Evolutionary conservation across 2,329 filamentous ascomycete species (phyloP).

Genomic region (Plectosphaerella plurivora): DNA sequence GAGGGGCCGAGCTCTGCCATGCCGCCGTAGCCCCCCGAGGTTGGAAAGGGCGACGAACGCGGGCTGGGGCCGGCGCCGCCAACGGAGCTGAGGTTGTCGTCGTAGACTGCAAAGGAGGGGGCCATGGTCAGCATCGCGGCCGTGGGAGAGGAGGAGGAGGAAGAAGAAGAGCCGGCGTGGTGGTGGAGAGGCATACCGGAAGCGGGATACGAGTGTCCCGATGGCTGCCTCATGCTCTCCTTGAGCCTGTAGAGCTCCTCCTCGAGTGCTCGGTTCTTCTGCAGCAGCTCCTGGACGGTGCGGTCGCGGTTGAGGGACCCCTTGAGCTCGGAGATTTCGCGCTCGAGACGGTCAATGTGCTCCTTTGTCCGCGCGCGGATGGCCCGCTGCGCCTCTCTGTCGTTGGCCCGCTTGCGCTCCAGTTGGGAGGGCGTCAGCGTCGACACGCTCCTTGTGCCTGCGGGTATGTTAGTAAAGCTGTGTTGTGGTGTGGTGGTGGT

Average conservation of each 20-base stretch:
- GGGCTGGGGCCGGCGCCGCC: slow-evolving; percentile 37
- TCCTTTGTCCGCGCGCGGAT: slow-evolving; percentile 83
- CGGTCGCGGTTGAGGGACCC: slow-evolving; percentile 42
- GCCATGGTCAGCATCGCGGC: neutral
- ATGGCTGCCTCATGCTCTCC: slow-evolving; percentile 38
- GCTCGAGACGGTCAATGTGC: slow-evolving; percentile 76
- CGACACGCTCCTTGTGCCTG: slow-evolving; percentile 71
- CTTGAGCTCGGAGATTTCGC: slow-evolving; percentile 67
- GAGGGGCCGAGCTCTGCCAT: slow-evolving; percentile 36
- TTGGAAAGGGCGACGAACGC: slow-evolving; percentile 38
- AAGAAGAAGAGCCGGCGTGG: slow-evolving; percentile 8
- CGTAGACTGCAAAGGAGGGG: slow-evolving; percentile 28
- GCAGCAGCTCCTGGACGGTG: slow-evolving; percentile 46
- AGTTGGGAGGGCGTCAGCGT: slow-evolving; percentile 85
- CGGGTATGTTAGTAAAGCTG: neutral
- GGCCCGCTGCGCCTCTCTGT: slow-evolving; percentile 82
- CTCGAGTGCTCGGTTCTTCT: slow-evolving; percentile 49
- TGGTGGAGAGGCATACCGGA: slow-evolving; percentile 27
- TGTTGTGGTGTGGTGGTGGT: neutral
- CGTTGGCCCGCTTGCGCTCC: slow-evolving; percentile 85
- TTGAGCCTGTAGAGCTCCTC: slow-evolving; percentile 43
- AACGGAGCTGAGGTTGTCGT: slow-evolving; percentile 33
- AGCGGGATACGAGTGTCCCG: slow-evolving; percentile 34
- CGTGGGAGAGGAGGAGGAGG: neutral
- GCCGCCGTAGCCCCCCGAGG: slow-evolving; percentile 32